phyloP scores from a whole-genome alignment of 2,329 filamentous ascomycete species.

The Aspergillus transmontanensis region DNA sequence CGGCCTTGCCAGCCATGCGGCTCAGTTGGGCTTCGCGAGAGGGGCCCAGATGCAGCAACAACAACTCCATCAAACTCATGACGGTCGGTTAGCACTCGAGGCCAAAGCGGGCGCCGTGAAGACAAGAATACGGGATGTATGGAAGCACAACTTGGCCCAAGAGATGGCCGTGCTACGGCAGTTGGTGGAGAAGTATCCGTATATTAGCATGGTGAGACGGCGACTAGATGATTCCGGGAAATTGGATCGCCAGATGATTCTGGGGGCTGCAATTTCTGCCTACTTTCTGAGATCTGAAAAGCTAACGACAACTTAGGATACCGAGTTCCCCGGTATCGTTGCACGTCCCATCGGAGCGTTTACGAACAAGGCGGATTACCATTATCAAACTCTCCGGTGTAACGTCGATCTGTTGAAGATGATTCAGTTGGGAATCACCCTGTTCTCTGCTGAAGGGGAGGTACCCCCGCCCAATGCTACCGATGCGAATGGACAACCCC shows the following conservation, averaged over 20 bases:
- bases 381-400: constrained; percentile 95
- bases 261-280: neutral
- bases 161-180: constrained; percentile 85
- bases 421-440: constrained; percentile 91
- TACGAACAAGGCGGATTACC: constrained; percentile 92
- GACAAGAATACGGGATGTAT: constrained; percentile 90
- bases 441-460: constrained; percentile 90
- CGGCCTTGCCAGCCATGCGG: constrained; percentile 82
- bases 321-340: constrained; percentile 97
- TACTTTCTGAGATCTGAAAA: neutral
- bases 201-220: constrained; percentile 87
- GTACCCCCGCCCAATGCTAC: constrained; percentile 72
- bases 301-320: constrained; percentile 65
- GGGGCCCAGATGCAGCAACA: constrained; percentile 67
- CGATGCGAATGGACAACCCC: constrained; percentile 52
- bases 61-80: constrained; percentile 52
- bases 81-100: constrained; percentile 56
- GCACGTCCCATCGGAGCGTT: constrained; percentile 94
- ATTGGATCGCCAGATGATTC: neutral
- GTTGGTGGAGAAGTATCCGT: constrained; percentile 87
- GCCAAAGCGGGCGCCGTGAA: constrained; percentile 63
- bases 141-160: constrained; percentile 86
- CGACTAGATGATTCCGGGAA: neutral
- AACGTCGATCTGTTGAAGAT: constrained; percentile 98
- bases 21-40: constrained; percentile 83